These are phyloP conservation scores for Cyathus pygmaeus DNA, from an alignment of 1,284 basidiomycete genomes.

Conservation along the genomic window DNA sequence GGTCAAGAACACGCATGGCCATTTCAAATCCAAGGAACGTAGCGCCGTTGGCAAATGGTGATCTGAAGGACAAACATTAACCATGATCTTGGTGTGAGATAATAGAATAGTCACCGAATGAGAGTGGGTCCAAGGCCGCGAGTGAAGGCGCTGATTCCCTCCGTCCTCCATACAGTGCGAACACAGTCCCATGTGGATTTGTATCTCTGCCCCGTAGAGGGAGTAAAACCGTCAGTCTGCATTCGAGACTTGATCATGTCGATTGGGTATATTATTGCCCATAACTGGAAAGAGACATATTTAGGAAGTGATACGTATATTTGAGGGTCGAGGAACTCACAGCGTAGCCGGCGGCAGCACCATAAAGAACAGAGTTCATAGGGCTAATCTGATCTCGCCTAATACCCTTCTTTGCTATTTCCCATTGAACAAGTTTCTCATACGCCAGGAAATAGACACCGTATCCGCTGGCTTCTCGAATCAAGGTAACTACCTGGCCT, in stretches of 20 bases:
- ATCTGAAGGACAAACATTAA: constrained; percentile 54
- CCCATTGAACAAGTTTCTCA: constrained; percentile 90
- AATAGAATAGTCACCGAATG: constrained; percentile 70
- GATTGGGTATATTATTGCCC: constrained; percentile 90
- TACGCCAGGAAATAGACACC: constrained; percentile 94
- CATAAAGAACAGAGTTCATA: constrained; percentile 82
- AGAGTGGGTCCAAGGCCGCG: constrained; percentile 92
- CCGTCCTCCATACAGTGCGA: constrained; percentile 81
- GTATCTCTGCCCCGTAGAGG: constrained; percentile 83
- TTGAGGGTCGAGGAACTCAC: constrained; percentile 54
- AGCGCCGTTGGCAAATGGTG: constrained; percentile 91
- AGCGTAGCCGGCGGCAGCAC: constrained; percentile 86
- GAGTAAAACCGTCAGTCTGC: constrained; percentile 91
- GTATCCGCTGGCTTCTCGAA: constrained; percentile 88
- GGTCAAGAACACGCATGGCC: constrained; percentile 74
- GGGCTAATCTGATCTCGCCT: constrained; percentile 81
- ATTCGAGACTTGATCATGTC: constrained; percentile 96
- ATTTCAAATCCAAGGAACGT: constrained; percentile 95
- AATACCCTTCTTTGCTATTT: constrained; percentile 78
- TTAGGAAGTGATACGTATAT: neutral
- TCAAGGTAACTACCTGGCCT: constrained; percentile 90
- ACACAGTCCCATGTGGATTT: constrained; percentile 85
- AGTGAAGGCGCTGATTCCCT: constrained; percentile 88
- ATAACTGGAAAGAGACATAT: constrained; percentile 59
- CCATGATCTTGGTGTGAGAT: constrained; percentile 8